phyloP scores from a whole-genome alignment of 805 yeast species.

The Candida wancherniae region DNA sequence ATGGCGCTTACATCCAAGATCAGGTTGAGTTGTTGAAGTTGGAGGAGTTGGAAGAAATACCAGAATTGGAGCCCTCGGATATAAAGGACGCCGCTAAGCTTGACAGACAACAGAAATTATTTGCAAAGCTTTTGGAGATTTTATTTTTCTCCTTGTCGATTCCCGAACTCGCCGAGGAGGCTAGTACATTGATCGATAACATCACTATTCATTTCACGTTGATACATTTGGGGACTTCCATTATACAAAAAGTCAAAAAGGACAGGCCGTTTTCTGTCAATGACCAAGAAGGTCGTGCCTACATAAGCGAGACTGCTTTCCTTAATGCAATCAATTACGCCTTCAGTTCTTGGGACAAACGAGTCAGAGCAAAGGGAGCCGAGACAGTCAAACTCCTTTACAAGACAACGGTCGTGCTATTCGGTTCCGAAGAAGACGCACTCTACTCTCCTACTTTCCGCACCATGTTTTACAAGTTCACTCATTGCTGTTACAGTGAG shows the following conservation, averaged over 20 bases:
- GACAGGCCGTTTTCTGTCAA: conserved; percentile 68
- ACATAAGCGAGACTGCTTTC: conserved; percentile 63
- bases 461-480: conserved; percentile 70
- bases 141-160: conserved; percentile 73
- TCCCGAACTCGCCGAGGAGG: conserved; percentile 66
- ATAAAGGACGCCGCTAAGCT: conserved; percentile 47
- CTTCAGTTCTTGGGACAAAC: conserved; percentile 66
- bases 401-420: conserved; percentile 56
- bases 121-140: conserved; percentile 60
- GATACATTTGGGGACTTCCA: conserved; percentile 68
- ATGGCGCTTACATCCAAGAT: conserved; percentile 40
- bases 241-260: conserved; percentile 62
- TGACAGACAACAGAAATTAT: conserved; percentile 59
- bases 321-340: conserved; percentile 76
- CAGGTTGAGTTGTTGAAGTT: conserved; percentile 44
- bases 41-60: conserved; percentile 31
- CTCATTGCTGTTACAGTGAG: conserved; percentile 90
- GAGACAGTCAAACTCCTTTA: conserved; percentile 60
- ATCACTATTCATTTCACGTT: conserved; percentile 76
- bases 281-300: conserved; percentile 73
- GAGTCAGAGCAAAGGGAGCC: conserved; percentile 68
- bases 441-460: conserved; percentile 72
- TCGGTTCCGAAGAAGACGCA: conserved; percentile 63
- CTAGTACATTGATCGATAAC: conserved; percentile 54
- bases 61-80: conserved; percentile 37